A percentile compares a stretch with the other conserved stretches of the same genome.
Evolutionary conservation across 78 protist species (phyloP).

Genomic region (Dictyostelium brefeldianum): DNA sequence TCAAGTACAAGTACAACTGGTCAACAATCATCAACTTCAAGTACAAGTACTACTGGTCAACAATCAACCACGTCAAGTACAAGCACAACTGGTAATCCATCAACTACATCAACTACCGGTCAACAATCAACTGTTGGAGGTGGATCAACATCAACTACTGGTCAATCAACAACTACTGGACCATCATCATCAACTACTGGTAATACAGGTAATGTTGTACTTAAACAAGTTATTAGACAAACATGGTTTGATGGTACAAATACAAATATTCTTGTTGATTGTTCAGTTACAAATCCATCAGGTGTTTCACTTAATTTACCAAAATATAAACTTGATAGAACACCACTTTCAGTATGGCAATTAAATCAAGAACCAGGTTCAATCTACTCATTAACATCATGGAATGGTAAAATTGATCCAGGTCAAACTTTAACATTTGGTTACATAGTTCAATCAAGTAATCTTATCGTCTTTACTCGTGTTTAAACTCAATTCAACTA

Average conservation of each 20-base stretch:
- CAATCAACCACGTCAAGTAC: background rate
- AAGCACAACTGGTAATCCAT: background rate
- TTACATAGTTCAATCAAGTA: slow-evolving; percentile 10
- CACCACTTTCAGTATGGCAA: background rate
- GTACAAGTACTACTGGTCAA: background rate
- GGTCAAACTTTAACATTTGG: slow-evolving; percentile 52
- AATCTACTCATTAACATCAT: background rate
- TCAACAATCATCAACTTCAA: slow-evolving; percentile 16
- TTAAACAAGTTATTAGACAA: background rate
- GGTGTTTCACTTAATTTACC: background rate
- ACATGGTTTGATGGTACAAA: slow-evolving; percentile 46
- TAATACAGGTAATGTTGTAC: background rate
- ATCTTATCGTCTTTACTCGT: background rate
- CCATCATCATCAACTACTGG: slow-evolving; percentile 6
- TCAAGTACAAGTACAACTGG: background rate
- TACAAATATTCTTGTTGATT: background rate
- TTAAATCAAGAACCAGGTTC: background rate
- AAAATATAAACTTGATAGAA: background rate
- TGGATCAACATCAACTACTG: background rate
- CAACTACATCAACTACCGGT: background rate
- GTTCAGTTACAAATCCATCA: background rate
- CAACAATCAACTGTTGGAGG: background rate
- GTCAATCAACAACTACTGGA: slow-evolving; percentile 22
- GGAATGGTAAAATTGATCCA: background rate
- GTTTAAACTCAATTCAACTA: background rate